phyloP scores from a whole-genome alignment of 2,329 filamentous ascomycete genomes.

The Fusarium sp. region DNA sequence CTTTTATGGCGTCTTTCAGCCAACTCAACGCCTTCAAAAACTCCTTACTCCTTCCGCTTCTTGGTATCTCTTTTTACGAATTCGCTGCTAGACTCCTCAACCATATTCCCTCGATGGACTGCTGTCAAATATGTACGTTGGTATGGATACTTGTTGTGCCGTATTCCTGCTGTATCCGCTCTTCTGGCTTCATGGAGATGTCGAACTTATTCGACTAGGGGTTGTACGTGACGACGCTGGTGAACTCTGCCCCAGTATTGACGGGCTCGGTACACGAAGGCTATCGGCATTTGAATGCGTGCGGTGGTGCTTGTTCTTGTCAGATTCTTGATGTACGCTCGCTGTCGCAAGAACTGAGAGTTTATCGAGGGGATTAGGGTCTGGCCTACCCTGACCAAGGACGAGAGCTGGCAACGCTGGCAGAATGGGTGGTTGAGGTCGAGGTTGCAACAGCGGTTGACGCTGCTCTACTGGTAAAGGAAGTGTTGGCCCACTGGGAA shows the following conservation, averaged over 20 bases:
- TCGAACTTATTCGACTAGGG: slow-evolving; percentile 35
- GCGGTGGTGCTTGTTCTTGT: slow-evolving; percentile 33
- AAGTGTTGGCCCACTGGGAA: slow-evolving; percentile 1
- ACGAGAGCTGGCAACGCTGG: slow-evolving; percentile 36
- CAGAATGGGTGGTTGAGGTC: slow-evolving; percentile 26
- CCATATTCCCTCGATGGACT: slow-evolving; percentile 8
- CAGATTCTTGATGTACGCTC: slow-evolving; percentile 44
- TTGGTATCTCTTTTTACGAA: neutral
- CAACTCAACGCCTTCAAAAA: neutral
- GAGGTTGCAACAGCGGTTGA: slow-evolving; percentile 34
- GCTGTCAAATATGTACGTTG: neutral
- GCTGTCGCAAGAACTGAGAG: slow-evolving; percentile 51
- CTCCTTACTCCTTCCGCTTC: neutral
- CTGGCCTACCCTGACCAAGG: slow-evolving; percentile 36
- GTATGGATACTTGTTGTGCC: slow-evolving; percentile 2
- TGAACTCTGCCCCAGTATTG: slow-evolving; percentile 31
- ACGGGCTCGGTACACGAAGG: slow-evolving; percentile 37
- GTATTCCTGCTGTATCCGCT: slow-evolving; percentile 30
- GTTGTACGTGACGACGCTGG: slow-evolving; percentile 34
- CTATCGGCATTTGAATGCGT: slow-evolving; percentile 32
- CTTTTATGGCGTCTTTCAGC: neutral
- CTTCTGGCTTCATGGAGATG: slow-evolving; percentile 36
- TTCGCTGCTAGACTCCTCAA: neutral
- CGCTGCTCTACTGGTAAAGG: slow-evolving; percentile 31
- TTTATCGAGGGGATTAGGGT: slow-evolving; percentile 43